phyloP scores from a whole-genome alignment of 176 grass and related monocot species.

The Bromus sterilis region DNA sequence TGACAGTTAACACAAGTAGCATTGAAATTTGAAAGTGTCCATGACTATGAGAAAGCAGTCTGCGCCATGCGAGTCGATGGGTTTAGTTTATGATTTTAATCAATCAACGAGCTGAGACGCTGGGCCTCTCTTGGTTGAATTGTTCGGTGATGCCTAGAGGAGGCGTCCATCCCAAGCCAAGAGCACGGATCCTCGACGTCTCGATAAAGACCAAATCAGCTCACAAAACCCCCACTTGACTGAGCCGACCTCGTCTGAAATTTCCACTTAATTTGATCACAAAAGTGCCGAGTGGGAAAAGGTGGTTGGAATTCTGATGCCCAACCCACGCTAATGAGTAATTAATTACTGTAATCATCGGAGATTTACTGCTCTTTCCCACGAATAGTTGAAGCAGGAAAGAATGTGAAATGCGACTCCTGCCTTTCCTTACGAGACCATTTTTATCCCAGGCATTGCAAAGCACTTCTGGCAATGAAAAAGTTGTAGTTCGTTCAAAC shows the following conservation, averaged over 20 bases:
- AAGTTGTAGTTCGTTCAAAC: constrained; percentile 22
- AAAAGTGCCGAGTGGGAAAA: not conserved
- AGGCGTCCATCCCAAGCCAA: not conserved
- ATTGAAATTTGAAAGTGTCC: not conserved
- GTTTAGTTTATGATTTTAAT: not conserved
- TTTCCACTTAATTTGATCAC: not conserved
- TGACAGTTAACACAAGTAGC: not conserved
- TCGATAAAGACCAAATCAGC: constrained; percentile 13
- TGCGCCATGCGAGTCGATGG: not conserved
- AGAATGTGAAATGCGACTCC: not conserved
- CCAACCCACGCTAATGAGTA: not conserved
- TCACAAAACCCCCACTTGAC: not conserved
- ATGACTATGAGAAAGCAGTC: not conserved
- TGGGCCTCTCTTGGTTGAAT: not conserved
- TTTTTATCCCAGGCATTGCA: too few relatives aligned
- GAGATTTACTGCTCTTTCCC: not conserved
- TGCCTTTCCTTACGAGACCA: too few relatives aligned
- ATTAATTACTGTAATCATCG: not conserved
- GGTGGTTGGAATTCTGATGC: not conserved
- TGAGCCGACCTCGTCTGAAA: not conserved
- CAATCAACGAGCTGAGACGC: not conserved
- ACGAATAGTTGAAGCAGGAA: not conserved
- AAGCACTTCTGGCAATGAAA: not conserved
- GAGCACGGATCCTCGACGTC: constrained; percentile 4
- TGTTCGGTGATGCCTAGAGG: not conserved